phyloP scores from a whole-genome alignment of 768 basidiomycete species.

The Amanita pallidorosea region DNA sequence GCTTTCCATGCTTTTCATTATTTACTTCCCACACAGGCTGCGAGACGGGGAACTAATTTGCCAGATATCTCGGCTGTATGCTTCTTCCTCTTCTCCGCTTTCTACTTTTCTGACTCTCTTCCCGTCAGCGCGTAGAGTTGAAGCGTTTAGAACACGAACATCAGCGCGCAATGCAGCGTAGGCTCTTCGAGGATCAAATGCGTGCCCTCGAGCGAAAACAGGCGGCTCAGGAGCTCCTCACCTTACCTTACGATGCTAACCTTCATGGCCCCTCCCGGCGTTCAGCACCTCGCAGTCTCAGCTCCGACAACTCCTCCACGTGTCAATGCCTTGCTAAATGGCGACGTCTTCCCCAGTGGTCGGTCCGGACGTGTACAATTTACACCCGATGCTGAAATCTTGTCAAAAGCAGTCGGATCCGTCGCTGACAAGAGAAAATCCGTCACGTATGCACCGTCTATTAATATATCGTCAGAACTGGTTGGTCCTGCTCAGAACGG shows the following conservation, averaged over 20 bases:
- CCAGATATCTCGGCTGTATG: slow-evolving; percentile 80
- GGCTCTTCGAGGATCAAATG: slow-evolving; percentile 96
- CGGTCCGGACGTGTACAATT: slow-evolving; percentile 36
- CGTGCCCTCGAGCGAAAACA: slow-evolving; percentile 86
- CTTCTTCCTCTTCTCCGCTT: slow-evolving; percentile 12
- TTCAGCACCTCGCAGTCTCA: slow-evolving; percentile 77
- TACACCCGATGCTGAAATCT: slow-evolving; percentile 47
- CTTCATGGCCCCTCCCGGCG: slow-evolving; percentile 30
- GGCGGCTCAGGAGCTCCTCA: slow-evolving; percentile 74
- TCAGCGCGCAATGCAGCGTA: slow-evolving; percentile 77
- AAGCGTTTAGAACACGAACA: slow-evolving; percentile 90
- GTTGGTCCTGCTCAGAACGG: slow-evolving; percentile 32
- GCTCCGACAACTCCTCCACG: slow-evolving; percentile 85
- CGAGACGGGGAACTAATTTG: slow-evolving; percentile 77
- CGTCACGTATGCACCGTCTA: slow-evolving; percentile 72
- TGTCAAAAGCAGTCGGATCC: slow-evolving; percentile 58
- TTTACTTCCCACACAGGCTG: slow-evolving; percentile 39
- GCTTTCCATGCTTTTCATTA: slow-evolving; percentile 6
- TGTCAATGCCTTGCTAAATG: slow-evolving; percentile 58
- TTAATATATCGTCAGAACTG: slow-evolving; percentile 63
- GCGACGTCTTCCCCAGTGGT: slow-evolving; percentile 35
- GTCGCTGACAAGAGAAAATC: slow-evolving; percentile 79
- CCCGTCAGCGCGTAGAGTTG: slow-evolving; percentile 70
- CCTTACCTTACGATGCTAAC: slow-evolving; percentile 55
- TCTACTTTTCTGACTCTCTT: slow-evolving; percentile 6